Evolutionary conservation across 164 flowering plant species (phyloP).

Genomic region (Santalum album): DNA sequence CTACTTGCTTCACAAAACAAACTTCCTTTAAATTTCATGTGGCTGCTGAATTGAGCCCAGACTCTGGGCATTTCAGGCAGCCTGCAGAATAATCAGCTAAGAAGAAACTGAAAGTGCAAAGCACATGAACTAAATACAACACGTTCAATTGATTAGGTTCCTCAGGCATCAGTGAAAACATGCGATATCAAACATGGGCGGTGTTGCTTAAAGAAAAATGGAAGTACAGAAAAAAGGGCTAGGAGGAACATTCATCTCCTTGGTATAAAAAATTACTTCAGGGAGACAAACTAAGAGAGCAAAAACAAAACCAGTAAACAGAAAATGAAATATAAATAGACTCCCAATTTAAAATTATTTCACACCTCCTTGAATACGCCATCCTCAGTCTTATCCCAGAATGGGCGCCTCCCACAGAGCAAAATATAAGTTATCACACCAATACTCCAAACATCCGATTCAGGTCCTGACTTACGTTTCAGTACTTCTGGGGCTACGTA

Average conservation of each 20-base stretch:
- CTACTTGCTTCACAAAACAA: too few species aligned
- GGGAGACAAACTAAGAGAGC: too few species aligned
- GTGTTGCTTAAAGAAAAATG: neutral
- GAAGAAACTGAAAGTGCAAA: too few species aligned
- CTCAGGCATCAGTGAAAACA: too few species aligned
- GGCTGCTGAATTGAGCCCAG: too few species aligned
- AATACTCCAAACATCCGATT: conserved; percentile 98
- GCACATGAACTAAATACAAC: too few species aligned
- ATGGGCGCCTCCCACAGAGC: conserved; percentile 95
- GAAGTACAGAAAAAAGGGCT: neutral
- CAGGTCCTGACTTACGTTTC: conserved; percentile 93
- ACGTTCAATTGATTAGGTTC: neutral
- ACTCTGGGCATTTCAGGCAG: too few species aligned
- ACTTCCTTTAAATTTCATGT: too few species aligned
- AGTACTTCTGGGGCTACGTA: conserved; percentile 98
- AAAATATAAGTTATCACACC: conserved; percentile 98
- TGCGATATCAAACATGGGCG: too few species aligned
- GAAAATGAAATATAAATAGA: neutral
- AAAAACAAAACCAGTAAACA: neutral
- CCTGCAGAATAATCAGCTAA: too few species aligned
- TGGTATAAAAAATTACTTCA: too few species aligned
- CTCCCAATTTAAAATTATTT: conserved; percentile 3
- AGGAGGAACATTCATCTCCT: too few species aligned
- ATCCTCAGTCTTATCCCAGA: conserved; percentile 99
- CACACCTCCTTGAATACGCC: conserved; percentile 94